phyloP scores from a whole-genome alignment of 2,329 filamentous ascomycete genomes.

The Aspergillus glaucus region DNA sequence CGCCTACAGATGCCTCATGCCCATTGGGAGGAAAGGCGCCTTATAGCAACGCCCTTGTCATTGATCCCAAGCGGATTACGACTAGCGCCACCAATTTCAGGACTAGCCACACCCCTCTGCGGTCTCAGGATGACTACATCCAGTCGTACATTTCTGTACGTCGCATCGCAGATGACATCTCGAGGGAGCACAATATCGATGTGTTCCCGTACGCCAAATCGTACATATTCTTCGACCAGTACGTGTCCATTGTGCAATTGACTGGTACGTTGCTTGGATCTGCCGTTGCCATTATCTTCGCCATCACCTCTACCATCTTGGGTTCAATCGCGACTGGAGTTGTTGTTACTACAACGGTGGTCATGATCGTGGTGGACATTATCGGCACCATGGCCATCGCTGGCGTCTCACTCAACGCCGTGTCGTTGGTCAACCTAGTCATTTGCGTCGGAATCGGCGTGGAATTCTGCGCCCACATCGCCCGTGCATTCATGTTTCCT shows the following conservation, averaged over 20 bases:
- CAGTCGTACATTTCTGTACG: slow-evolving; percentile 81
- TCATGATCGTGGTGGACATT: slow-evolving; percentile 91
- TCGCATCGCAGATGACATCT: slow-evolving; percentile 75
- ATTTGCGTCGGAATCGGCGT: slow-evolving; percentile 96
- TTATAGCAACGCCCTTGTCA: slow-evolving; percentile 76
- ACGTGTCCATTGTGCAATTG: slow-evolving; percentile 73
- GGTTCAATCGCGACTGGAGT: slow-evolving; percentile 76
- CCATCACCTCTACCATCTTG: slow-evolving; percentile 71
- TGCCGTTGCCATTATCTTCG: slow-evolving; percentile 77
- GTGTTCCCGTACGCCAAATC: slow-evolving; percentile 97
- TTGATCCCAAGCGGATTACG: slow-evolving; percentile 60
- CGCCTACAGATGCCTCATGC: slow-evolving; percentile 76
- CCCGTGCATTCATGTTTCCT: slow-evolving; percentile 92
- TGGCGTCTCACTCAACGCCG: slow-evolving; percentile 84
- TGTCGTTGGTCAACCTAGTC: slow-evolving; percentile 90
- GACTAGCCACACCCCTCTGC: slow-evolving; percentile 78
- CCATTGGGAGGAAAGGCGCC: slow-evolving; percentile 82
- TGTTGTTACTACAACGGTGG: slow-evolving; percentile 77
- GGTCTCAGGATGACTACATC: slow-evolving; percentile 89
- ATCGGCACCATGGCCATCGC: slow-evolving; percentile 90
- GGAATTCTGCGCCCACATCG: slow-evolving; percentile 96
- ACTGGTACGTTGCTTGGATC: slow-evolving; percentile 74
- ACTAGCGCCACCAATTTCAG: slow-evolving; percentile 87
- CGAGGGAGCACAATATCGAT: slow-evolving; percentile 63
- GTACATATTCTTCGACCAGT: slow-evolving; percentile 99